Evolutionary conservation across 331 rosid genomes (phyloP).

Genomic region (Malus hybrid): DNA sequence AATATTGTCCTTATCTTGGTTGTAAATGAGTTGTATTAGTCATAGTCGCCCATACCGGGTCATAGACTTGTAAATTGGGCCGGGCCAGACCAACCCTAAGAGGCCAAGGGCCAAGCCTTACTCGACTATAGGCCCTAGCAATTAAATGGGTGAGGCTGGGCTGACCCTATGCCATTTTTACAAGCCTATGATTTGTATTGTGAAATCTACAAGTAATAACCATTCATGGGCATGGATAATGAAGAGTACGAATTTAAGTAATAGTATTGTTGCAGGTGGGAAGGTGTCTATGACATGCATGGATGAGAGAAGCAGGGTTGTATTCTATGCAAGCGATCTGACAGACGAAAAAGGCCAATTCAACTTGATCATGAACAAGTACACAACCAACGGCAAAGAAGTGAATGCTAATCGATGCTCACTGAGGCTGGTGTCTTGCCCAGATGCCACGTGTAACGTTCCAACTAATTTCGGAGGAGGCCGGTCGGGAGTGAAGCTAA

Average conservation of each 20-base stretch:
- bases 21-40: no score
- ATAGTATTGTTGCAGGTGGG: slow-evolving; percentile 27
- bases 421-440: slow-evolving; percentile 68
- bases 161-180: no score
- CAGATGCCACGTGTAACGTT: slow-evolving; percentile 60
- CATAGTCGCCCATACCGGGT: no score
- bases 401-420: slow-evolving; percentile 39
- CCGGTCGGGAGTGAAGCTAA: slow-evolving; percentile 42
- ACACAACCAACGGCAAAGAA: slow-evolving; percentile 32
- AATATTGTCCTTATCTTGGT: no score
- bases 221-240: no score
- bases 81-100: no score
- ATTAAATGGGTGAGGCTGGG: no score
- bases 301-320: slow-evolving; percentile 57
- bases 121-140: no score
- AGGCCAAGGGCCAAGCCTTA: no score
- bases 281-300: slow-evolving; percentile 64
- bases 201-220: background rate
- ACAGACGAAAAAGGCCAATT: slow-evolving; percentile 59
- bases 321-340: slow-evolving; percentile 56
- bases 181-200: background rate
- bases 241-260: background rate
- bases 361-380: slow-evolving; percentile 29
- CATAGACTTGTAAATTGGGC: no score
- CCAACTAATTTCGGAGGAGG: slow-evolving; percentile 63